A percentile compares a stretch with the other conserved stretches of the same genome.
Conservation (phyloP, 163 green algal species). For the Scenedesmus sp. region DNA sequence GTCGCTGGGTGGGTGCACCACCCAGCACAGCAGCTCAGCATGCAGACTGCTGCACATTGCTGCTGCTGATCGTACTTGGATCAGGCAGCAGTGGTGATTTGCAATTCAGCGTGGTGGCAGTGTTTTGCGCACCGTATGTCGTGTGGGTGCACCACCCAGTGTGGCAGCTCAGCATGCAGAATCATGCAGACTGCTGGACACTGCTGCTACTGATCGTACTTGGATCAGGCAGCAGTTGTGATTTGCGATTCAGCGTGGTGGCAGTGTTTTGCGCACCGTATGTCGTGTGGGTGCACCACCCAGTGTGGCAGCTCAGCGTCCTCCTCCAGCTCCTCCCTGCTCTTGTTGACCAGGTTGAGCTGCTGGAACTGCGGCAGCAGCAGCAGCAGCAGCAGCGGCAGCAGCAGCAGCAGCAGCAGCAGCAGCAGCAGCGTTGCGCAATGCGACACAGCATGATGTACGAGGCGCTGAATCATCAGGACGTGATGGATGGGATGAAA, state of each 20-base stretch:
- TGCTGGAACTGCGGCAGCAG: conserved; percentile 6
- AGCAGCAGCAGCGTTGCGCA: conserved; percentile 13
- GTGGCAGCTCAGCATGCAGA: conserved; percentile 10
- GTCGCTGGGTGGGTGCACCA: conserved; percentile 44
- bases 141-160: conserved; percentile 45
- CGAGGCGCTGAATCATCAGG: too few relatives aligned
- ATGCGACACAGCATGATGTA: background rate
- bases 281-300: conserved; percentile 48
- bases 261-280: background rate
- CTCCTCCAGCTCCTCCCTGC: conserved; percentile 37
- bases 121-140: conserved; percentile 19
- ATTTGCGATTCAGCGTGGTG: too few relatives aligned
- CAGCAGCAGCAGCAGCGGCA: background rate
- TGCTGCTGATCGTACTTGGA: too few relatives aligned
- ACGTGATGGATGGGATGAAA: too few relatives aligned
- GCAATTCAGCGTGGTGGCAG: too few relatives aligned
- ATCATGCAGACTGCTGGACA: background rate
- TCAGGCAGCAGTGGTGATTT: too few relatives aligned
- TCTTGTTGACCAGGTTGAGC: conserved; percentile 33
- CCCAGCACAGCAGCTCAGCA: conserved; percentile 19
- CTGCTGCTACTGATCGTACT: too few relatives aligned
- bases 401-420: conserved; percentile 7
- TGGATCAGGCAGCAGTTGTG: too few relatives aligned
- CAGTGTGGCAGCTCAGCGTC: conserved; percentile 24
- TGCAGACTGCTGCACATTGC: background rate